Conservation (phyloP, 2,329 filamentous ascomycete species). For the Talaromyces albobiverticillius region DNA sequence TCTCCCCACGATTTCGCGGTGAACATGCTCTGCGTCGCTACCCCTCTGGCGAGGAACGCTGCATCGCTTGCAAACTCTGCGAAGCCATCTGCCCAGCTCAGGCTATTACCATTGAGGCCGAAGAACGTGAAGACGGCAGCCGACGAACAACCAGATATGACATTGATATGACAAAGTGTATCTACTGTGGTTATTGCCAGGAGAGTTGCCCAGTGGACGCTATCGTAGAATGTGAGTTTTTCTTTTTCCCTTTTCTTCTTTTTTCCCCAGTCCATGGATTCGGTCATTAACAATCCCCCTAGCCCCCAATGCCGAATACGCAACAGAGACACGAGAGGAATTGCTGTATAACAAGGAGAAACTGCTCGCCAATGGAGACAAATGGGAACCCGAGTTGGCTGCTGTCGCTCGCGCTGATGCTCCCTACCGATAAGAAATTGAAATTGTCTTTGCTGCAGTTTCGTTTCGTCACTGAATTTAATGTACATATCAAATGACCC, state of each 20-base stretch:
- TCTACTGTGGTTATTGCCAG: conserved; percentile 99
- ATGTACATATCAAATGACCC: neutral
- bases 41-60: conserved; percentile 95
- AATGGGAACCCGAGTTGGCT: conserved; percentile 97
- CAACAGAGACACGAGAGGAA: conserved; percentile 82
- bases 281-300: conserved; percentile 20
- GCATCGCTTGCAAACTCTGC: conserved; percentile 99
- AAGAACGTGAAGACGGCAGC: conserved; percentile 94
- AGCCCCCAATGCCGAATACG: conserved; percentile 71
- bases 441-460: neutral
- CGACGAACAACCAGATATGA: conserved; percentile 96
- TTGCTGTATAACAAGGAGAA: conserved; percentile 98
- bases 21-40: conserved; percentile 96
- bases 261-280: too few relatives aligned
- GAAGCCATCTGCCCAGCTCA: conserved; percentile 97
- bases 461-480: neutral
- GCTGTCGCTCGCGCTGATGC: conserved; percentile 89
- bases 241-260: neutral
- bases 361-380: conserved; percentile 82
- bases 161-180: conserved; percentile 99
- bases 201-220: conserved; percentile 98
- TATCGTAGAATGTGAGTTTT: conserved; percentile 66
- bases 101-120: conserved; percentile 98
- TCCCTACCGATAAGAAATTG: conserved; percentile 69
- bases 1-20: conserved; percentile 95